Percentiles rank a stretch among this genome's conserved stretches.
Evolutionary conservation across 2,329 filamentous ascomycete genomes (phyloP).

Genomic region (Colletotrichum plurivorum): DNA sequence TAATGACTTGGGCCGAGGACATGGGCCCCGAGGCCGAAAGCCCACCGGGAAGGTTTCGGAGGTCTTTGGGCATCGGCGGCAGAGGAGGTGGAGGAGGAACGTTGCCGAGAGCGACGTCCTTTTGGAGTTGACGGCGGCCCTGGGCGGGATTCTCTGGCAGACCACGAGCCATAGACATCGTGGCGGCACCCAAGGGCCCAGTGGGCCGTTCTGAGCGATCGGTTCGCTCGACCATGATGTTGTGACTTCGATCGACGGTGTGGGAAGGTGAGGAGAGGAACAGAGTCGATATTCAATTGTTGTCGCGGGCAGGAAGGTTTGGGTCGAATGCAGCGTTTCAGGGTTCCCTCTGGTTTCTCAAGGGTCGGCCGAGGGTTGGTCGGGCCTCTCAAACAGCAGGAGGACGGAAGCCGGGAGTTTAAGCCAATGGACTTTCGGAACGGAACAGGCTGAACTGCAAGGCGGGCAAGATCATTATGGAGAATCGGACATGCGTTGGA

Average conservation of each 20-base stretch:
- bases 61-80: constrained; percentile 59
- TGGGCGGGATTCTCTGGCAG: constrained; percentile 58
- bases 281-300: constrained; percentile 11
- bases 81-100: constrained; percentile 57
- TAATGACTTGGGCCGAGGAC: constrained; percentile 75
- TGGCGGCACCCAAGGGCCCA: constrained; percentile 49
- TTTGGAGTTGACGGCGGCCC: constrained; percentile 55
- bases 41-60: constrained; percentile 62
- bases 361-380: constrained; percentile 34
- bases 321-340: constrained; percentile 38
- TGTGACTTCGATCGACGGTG: constrained; percentile 19
- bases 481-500: constrained; percentile 34
- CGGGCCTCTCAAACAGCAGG: constrained; percentile 33
- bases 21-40: constrained; percentile 67
- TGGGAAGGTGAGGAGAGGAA: constrained; percentile 4
- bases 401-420: constrained; percentile 35
- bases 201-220: constrained; percentile 44
- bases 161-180: constrained; percentile 53
- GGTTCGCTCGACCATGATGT: constrained; percentile 39
- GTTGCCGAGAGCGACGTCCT: constrained; percentile 55
- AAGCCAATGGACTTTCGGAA: constrained; percentile 39
- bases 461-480: constrained; percentile 38
- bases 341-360: constrained; percentile 31
- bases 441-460: constrained; percentile 35
- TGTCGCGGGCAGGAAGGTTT: constrained; percentile 23